Conservation (phyloP, 2,329 filamentous ascomycete genomes). For the Nothopassalora personata region DNA sequence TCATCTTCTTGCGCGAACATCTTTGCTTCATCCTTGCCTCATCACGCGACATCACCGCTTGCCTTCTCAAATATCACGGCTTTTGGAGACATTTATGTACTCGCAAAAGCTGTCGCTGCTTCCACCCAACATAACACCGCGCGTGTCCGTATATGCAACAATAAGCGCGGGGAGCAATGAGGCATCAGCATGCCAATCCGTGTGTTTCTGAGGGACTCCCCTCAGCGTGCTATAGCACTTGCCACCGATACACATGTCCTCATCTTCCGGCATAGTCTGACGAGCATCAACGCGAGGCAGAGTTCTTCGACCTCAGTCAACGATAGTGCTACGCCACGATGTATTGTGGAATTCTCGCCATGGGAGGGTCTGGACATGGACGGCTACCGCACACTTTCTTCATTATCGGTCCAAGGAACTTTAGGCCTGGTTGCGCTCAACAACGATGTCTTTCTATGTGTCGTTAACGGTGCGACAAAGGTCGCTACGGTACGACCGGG, state of each 20-base stretch:
- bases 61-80: too few relatives aligned
- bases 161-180: slow-evolving; percentile 12
- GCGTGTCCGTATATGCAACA: slow-evolving; percentile 6
- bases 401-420: slow-evolving; percentile 74
- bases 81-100: neutral
- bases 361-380: slow-evolving; percentile 60
- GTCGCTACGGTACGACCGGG: slow-evolving; percentile 80
- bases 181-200: slow-evolving; percentile 56
- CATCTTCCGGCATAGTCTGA: slow-evolving; percentile 73
- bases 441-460: slow-evolving; percentile 82
- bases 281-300: slow-evolving; percentile 54
- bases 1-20: neutral
- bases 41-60: neutral
- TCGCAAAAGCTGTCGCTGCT: neutral
- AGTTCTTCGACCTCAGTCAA: slow-evolving; percentile 36
- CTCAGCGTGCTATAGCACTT: slow-evolving; percentile 81
- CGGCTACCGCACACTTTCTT: slow-evolving; percentile 71
- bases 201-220: slow-evolving; percentile 79
- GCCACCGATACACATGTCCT: slow-evolving; percentile 73
- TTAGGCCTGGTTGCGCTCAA: slow-evolving; percentile 80
- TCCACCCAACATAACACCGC: neutral
- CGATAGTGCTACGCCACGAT: slow-evolving; percentile 50
- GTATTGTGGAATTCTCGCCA: slow-evolving; percentile 82
- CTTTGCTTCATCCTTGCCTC: neutral
- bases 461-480: slow-evolving; percentile 72